Evolutionary conservation across 2,329 filamentous ascomycete genomes (phyloP).

Genomic region (Pyrenophora tritici-repentis): DNA sequence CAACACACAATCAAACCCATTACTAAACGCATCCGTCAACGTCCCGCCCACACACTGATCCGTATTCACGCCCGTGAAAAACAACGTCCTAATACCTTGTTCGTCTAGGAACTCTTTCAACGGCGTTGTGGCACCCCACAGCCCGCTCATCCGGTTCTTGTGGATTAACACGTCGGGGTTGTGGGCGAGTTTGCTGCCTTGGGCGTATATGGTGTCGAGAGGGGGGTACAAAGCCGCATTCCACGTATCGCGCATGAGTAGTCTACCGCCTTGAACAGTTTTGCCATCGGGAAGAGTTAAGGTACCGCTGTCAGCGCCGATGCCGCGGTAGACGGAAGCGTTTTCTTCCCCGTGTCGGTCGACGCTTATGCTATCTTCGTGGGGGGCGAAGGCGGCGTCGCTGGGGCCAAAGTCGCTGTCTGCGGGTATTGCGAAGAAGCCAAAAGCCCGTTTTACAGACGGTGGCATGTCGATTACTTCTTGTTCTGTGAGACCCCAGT

Average conservation of each 20-base stretch:
- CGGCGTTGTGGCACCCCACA: conserved; percentile 45
- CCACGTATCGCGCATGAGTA: conserved; percentile 49
- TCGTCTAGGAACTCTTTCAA: conserved; percentile 47
- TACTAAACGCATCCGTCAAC: conserved; percentile 49
- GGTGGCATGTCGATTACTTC: conserved; percentile 47
- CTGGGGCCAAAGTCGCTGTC: conserved; percentile 12
- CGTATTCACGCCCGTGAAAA: conserved; percentile 52
- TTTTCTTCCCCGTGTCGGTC: conserved; percentile 39
- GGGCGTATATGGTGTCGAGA: conserved; percentile 39
- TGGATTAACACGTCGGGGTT: conserved; percentile 42
- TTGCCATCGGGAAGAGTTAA: conserved; percentile 28
- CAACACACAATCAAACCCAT: conserved; percentile 51
- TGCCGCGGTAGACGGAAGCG: conserved; percentile 32
- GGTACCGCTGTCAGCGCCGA: conserved; percentile 38
- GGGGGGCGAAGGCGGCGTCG: conserved; percentile 9
- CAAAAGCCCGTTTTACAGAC: conserved; percentile 48
- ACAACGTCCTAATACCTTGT: conserved; percentile 47
- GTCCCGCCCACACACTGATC: conserved; percentile 52
- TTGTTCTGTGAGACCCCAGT: conserved; percentile 49
- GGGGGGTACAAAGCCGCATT: conserved; percentile 50
- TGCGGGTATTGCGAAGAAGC: conserved; percentile 30
- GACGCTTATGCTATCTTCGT: conserved; percentile 28
- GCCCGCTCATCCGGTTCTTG: conserved; percentile 50
- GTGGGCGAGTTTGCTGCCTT: conserved; percentile 17
- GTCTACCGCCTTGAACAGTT: conserved; percentile 39